These are phyloP conservation scores for Lipomyces lipofer DNA, from an alignment of 805 yeast species.

Conservation along the genomic window DNA sequence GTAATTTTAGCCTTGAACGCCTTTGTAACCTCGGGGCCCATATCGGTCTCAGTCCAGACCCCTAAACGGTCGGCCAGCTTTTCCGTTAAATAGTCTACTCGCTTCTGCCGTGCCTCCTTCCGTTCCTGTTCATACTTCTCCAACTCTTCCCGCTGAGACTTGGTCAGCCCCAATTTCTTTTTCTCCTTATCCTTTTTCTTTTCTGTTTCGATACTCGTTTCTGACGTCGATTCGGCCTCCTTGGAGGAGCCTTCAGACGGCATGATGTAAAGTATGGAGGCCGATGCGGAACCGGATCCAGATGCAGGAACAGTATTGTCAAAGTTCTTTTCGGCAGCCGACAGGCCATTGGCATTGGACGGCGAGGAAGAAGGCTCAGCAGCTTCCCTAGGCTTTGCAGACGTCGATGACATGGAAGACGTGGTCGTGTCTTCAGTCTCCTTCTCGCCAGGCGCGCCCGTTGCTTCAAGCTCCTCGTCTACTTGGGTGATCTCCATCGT, in stretches of 20 bases:
- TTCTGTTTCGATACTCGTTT: constrained; percentile 13
- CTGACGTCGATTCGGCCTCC: constrained; percentile 15
- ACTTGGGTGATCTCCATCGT: constrained; percentile 51
- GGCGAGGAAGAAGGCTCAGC: too few species aligned
- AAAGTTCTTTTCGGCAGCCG: not conserved
- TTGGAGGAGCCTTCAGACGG: constrained; percentile 10
- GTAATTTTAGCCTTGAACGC: constrained; percentile 65
- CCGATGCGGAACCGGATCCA: not conserved
- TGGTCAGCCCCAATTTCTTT: constrained; percentile 41
- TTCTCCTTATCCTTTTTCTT: constrained; percentile 36
- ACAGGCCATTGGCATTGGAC: too few species aligned
- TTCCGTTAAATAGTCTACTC: constrained; percentile 60
- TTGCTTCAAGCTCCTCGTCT: constrained; percentile 34
- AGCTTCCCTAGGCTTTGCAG: constrained; percentile 8
- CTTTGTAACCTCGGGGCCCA: constrained; percentile 59
- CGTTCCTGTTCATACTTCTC: constrained; percentile 79
- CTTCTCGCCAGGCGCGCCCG: constrained; percentile 18
- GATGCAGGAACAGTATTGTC: not conserved
- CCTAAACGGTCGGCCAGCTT: constrained; percentile 58
- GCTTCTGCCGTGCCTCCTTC: constrained; percentile 60
- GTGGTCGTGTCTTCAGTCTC: constrained; percentile 4
- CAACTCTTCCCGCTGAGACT: constrained; percentile 52
- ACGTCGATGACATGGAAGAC: not conserved
- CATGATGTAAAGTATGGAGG: constrained; percentile 5
- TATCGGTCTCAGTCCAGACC: constrained; percentile 61